phyloP scores from a whole-genome alignment of 306 rosid genomes.

The Malus sieversii region DNA sequence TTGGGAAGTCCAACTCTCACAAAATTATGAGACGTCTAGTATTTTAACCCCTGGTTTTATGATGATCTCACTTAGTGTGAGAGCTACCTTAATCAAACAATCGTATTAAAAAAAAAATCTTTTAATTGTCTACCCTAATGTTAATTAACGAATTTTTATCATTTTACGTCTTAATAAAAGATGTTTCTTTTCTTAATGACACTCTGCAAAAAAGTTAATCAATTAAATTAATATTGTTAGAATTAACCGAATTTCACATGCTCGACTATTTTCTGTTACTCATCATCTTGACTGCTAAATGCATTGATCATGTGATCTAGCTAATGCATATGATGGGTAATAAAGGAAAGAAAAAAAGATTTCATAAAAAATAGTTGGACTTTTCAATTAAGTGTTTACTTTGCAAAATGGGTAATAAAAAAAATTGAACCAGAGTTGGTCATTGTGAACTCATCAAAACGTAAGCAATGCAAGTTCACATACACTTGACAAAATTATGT shows the following conservation, averaged over 20 bases:
- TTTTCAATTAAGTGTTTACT: not conserved
- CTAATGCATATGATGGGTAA: not conserved
- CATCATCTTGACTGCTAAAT: not conserved
- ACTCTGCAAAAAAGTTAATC: too few species aligned
- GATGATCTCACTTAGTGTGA: too few species aligned
- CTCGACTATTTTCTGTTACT: not conserved
- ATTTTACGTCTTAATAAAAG: too few species aligned
- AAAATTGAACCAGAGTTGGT: not conserved
- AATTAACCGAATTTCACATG: not conserved
- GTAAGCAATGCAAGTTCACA: not conserved
- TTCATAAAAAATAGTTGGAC: not conserved
- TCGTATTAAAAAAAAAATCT: too few species aligned
- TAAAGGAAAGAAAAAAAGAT: too few species aligned
- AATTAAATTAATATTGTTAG: too few species aligned
- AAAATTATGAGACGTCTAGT: too few species aligned
- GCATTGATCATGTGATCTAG: not conserved
- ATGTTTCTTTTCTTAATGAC: too few species aligned
- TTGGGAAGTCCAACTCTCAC: not conserved
- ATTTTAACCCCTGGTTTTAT: too few species aligned
- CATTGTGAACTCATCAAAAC: not conserved
- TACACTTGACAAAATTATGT: not conserved
- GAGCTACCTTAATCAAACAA: too few species aligned
- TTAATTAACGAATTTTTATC: too few species aligned
- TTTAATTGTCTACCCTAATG: too few species aligned
- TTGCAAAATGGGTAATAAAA: not conserved